These are phyloP conservation scores for Linnemannia hyalina DNA, from an alignment of 192 early-diverging fungal genomes.

Conservation along the genomic window DNA sequence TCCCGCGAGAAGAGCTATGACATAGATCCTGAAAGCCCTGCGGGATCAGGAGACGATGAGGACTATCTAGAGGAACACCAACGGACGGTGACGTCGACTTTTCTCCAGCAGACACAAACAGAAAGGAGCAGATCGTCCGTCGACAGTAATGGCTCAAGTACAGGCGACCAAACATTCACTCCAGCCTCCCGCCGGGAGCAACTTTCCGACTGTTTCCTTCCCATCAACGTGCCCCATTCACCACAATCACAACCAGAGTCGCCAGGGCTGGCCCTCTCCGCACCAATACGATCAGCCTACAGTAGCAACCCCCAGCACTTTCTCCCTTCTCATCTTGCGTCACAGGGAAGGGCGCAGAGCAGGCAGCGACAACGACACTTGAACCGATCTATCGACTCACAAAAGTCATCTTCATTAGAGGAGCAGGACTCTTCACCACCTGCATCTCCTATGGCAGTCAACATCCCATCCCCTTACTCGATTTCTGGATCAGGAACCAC, in stretches of 20 bases:
- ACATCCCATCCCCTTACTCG: slow-evolving; percentile 41
- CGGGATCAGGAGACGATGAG: slow-evolving; percentile 43
- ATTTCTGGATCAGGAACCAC: neutral
- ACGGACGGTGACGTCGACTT: slow-evolving; percentile 21
- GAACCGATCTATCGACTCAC: slow-evolving; percentile 41
- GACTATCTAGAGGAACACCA: slow-evolving; percentile 43
- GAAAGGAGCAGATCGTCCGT: slow-evolving; percentile 23
- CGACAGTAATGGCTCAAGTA: slow-evolving; percentile 24
- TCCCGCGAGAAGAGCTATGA: slow-evolving; percentile 29
- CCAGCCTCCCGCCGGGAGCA: slow-evolving; percentile 8
- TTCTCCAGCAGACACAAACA: slow-evolving; percentile 1
- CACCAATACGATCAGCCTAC: slow-evolving; percentile 33
- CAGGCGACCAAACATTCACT: neutral
- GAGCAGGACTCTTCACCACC: slow-evolving; percentile 54
- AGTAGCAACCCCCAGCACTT: slow-evolving; percentile 23
- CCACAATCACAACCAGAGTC: slow-evolving; percentile 15
- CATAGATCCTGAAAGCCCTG: slow-evolving; percentile 27
- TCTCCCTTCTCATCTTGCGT: slow-evolving; percentile 15
- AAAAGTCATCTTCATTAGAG: slow-evolving; percentile 39
- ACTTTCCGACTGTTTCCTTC: slow-evolving; percentile 15
- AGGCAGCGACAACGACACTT: slow-evolving; percentile 31
- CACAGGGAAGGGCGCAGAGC: slow-evolving; percentile 17
- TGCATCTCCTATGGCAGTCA: slow-evolving; percentile 32
- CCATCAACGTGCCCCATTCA: slow-evolving; percentile 15
- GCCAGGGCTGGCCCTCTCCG: slow-evolving; percentile 14